Base-by-base conservation (phyloP, 2,329 filamentous ascomycete genomes). In the Xylaria sp. region DNA sequence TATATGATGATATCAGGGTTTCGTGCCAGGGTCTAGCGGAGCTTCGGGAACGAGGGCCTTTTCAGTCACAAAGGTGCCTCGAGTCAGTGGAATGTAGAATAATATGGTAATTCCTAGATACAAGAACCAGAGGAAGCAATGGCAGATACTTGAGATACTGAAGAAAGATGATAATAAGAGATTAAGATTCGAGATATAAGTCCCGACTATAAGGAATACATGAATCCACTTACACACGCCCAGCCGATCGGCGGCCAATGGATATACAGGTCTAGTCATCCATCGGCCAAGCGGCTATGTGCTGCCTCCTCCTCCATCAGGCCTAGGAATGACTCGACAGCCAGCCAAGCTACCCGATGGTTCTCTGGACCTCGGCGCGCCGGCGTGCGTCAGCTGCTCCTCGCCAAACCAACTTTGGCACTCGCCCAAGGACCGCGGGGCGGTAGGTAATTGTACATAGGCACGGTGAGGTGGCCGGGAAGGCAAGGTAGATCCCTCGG, bases 201-300 rank as follows among this genome's bases (percentile, higher is more conserved):
- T 13, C 29, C 29, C 11, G 29, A 6, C 29, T 4, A 26, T 26
- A 34, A 34, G 11, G 16, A 34, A 34, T 7, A 11, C 29, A 34
- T 13, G 16, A 34, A 52, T 43, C 48, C 48, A 53, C 55, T 44
- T 39, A 52, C 37, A 44, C 20, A 19, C 44, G 18, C 37, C 44
- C 42, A 42, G 47, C 37, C 54, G 48, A 52, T 44, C 57, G 44
- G 29, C 45, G 52, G 44, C 18, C 43, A 50, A 50, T 39, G 57
- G 43, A 44, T 41, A 39, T 49, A 49, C 42, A 51, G n/a, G n/a
- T 45, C 58, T 70, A 68, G 68, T 67, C 57, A 66, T 59, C 45
- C 54, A 57, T 70, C 69, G 69, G 69, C 63, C 69, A 69, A 71
- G 61, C 69, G 68, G 69, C 65, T 67, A 62, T 62, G 56, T 43